A percentile compares a stretch with the other conserved stretches of the same genome.
phyloP scores from a whole-genome alignment of 202 grass and related monocot species.

The Carex sylvatica region DNA sequence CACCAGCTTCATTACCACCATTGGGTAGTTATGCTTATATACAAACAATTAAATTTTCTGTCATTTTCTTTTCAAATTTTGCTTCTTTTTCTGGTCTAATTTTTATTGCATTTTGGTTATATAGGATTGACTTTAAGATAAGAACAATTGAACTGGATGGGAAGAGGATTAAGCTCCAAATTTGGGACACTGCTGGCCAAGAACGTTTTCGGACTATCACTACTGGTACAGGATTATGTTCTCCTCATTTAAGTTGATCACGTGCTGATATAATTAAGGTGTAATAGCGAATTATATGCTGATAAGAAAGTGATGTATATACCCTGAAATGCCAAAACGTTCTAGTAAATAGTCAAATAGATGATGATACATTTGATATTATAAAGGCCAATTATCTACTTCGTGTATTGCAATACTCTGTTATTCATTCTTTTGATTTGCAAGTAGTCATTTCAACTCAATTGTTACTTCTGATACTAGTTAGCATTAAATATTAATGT shows the following conservation, averaged over 20 bases:
- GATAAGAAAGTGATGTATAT: not conserved
- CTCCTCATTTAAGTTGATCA: not conserved
- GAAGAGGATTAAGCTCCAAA: conserved; percentile 90
- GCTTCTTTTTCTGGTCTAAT: not conserved
- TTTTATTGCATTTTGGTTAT: conserved; percentile 10
- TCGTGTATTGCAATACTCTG: not conserved
- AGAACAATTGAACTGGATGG: conserved; percentile 88
- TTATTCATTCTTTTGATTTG: not conserved
- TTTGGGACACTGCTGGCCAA: conserved; percentile 95
- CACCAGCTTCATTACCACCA: conserved; percentile 97
- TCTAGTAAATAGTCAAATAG: conserved; percentile 3
- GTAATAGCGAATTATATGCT: too few relatives aligned
- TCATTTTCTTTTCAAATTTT: not conserved
- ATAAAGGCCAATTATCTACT: not conserved
- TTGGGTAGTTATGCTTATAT: conserved; percentile 49
- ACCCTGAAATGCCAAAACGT: not conserved
- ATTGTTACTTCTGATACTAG: not conserved
- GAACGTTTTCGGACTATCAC: conserved; percentile 92
- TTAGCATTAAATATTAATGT: not conserved
- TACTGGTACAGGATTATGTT: conserved; percentile 48
- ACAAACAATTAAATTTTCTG: not conserved
- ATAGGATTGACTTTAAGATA: conserved; percentile 95
- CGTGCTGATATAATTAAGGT: not conserved
- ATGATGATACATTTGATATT: not conserved
- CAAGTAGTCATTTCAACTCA: not conserved